A percentile compares a stretch with the other conserved stretches of the same genome.
These are phyloP conservation scores for Geotrichum cucujoidarum DNA, from an alignment of 1,139 yeast genomes.

Conservation along the genomic window DNA sequence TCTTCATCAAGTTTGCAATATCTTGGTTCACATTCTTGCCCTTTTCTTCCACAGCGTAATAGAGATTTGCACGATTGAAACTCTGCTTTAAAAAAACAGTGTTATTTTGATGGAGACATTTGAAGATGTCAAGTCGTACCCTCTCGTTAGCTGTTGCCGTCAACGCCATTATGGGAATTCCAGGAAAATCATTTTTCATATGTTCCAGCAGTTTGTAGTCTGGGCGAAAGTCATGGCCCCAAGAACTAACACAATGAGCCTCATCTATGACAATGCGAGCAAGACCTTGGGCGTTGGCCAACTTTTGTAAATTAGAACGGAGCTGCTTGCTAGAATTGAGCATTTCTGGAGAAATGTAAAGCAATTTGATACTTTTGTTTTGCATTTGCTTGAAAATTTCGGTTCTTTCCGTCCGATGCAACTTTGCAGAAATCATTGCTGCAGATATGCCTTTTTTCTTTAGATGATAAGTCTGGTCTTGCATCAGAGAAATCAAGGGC, in stretches of 20 bases:
- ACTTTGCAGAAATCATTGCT: slow-evolving; percentile 81
- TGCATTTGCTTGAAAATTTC: slow-evolving; percentile 59
- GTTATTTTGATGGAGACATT: slow-evolving; percentile 35
- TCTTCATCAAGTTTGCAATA: slow-evolving; percentile 52
- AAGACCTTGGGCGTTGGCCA: slow-evolving; percentile 52
- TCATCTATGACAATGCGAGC: slow-evolving; percentile 95
- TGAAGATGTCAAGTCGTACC: slow-evolving; percentile 74
- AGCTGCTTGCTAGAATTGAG: slow-evolving; percentile 71
- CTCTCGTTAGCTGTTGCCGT: slow-evolving; percentile 97
- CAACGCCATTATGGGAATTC: slow-evolving; percentile 87
- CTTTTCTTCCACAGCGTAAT: slow-evolving; percentile 70
- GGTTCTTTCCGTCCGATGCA: slow-evolving; percentile 52
- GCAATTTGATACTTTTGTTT: slow-evolving; percentile 61
- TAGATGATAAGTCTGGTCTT: slow-evolving; percentile 89
- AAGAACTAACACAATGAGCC: slow-evolving; percentile 96
- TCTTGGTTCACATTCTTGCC: slow-evolving; percentile 51
- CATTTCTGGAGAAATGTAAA: slow-evolving; percentile 95
- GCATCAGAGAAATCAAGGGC: slow-evolving; percentile 94
- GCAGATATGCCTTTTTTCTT: slow-evolving; percentile 64
- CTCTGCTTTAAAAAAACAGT: slow-evolving; percentile 60
- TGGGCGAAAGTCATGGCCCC: slow-evolving; percentile 99
- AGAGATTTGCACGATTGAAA: slow-evolving; percentile 83
- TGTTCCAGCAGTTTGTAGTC: slow-evolving; percentile 80
- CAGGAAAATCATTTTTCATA: slow-evolving; percentile 69
- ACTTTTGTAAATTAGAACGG: slow-evolving; percentile 51